A percentile compares a stretch with the other conserved stretches of the same genome.
Evolutionary conservation across 2,329 filamentous ascomycete genomes (phyloP).

Genomic region (Emmonsiellopsis sp.): DNA sequence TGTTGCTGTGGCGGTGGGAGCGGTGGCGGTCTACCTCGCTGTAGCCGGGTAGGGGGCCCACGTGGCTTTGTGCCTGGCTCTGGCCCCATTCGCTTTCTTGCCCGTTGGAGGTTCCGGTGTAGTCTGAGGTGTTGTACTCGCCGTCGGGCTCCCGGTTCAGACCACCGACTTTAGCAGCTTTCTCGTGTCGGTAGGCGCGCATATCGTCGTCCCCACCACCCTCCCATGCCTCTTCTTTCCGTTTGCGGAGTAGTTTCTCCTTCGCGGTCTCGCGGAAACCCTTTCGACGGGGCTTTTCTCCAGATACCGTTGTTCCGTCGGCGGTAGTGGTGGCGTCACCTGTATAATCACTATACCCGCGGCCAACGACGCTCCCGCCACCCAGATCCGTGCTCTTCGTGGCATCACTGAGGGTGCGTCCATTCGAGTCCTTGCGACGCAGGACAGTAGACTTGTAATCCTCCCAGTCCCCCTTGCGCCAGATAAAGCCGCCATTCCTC

Average conservation of each 20-base stretch:
- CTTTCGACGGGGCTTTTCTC: conserved; percentile 20
- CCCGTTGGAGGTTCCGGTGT: conserved; percentile 32
- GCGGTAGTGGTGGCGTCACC: conserved; percentile 37
- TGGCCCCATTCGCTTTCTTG: conserved; percentile 44
- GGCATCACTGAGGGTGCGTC: conserved; percentile 71
- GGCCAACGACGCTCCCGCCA: conserved; percentile 64
- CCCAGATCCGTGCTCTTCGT: conserved; percentile 75
- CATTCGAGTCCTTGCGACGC: conserved; percentile 79
- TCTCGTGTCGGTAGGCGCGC: conserved; percentile 76
- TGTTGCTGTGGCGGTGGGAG: conserved; percentile 18
- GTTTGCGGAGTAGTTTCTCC: conserved; percentile 30
- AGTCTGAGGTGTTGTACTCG: conserved; percentile 66
- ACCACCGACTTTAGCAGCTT: conserved; percentile 75
- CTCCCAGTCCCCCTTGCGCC: conserved; percentile 82
- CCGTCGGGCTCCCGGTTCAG: conserved; percentile 76
- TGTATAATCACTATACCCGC: conserved; percentile 56
- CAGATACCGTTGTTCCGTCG: conserved; percentile 38
- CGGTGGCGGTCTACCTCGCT: conserved; percentile 29
- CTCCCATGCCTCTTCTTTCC: conserved; percentile 41
- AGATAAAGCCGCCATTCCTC: conserved; percentile 88
- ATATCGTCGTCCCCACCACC: conserved; percentile 58
- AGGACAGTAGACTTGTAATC: conserved; percentile 96
- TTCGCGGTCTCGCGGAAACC: conserved; percentile 28
- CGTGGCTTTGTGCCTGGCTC: conserved; percentile 20
- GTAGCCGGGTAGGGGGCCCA: conserved; percentile 44